Evolutionary conservation across 73 alveolate genomes (phyloP).

Genomic region (Symbiodinium pilosum): DNA sequence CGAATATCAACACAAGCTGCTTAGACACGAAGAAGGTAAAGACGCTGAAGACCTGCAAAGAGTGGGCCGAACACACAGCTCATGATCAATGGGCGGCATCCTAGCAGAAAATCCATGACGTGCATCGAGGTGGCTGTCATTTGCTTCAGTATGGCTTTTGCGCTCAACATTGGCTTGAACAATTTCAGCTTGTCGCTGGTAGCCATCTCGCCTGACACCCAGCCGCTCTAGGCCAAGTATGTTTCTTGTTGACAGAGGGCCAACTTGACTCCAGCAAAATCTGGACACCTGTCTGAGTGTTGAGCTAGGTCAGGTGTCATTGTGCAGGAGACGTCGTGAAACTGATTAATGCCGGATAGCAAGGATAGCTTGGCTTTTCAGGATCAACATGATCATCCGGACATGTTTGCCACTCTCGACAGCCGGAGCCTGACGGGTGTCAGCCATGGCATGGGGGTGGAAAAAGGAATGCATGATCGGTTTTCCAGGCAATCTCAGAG

Average conservation of each 20-base stretch:
- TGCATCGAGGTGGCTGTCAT: constrained; percentile 4
- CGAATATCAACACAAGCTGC: no score
- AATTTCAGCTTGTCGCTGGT: constrained; percentile 91
- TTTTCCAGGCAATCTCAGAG: not conserved
- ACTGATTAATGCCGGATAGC: no score
- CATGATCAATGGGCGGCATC: not conserved
- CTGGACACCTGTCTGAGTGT: not conserved
- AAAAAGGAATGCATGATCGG: not conserved
- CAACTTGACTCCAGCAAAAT: no score
- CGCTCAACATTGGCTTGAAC: constrained; percentile 86
- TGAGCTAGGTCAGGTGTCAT: no score
- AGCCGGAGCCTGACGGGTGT: not conserved
- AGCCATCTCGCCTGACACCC: constrained; percentile 54
- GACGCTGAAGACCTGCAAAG: not conserved
- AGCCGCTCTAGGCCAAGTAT: no score
- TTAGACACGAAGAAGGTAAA: not conserved
- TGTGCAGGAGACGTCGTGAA: no score
- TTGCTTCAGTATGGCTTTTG: constrained; percentile 70
- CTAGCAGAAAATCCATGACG: not conserved
- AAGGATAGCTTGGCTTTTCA: not conserved
- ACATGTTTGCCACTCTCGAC: constrained; percentile 90
- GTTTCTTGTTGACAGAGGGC: no score
- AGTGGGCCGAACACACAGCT: not conserved
- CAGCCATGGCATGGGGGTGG: no score
- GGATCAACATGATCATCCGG: constrained; percentile 93